Evolutionary conservation across 192 early-diverging fungal genomes (phyloP).

Genomic region (Rhizoclosmatium globosum): DNA sequence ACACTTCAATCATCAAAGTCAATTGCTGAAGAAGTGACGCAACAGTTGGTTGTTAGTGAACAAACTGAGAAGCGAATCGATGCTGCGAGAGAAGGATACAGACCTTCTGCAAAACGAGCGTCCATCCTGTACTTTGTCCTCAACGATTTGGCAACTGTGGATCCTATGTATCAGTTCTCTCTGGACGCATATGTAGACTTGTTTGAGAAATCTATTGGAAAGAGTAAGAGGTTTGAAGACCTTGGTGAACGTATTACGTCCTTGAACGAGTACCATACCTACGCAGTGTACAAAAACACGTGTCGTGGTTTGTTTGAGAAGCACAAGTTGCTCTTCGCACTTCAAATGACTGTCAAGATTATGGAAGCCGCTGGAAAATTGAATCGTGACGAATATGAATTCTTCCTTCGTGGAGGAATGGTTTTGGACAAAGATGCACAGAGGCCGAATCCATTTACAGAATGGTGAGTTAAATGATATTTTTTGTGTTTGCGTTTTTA

Average conservation of each 20-base stretch:
- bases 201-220: slow-evolving; percentile 68
- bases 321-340: slow-evolving; percentile 67
- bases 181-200: slow-evolving; percentile 68
- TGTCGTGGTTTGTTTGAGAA: slow-evolving; percentile 67
- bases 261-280: slow-evolving; percentile 70
- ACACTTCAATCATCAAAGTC: slow-evolving; percentile 70
- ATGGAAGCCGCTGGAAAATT: slow-evolving; percentile 64
- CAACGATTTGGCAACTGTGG: slow-evolving; percentile 63
- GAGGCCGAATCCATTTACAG: slow-evolving; percentile 60
- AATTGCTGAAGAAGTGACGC: slow-evolving; percentile 66
- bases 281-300: slow-evolving; percentile 70
- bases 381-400: slow-evolving; percentile 67
- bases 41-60: slow-evolving; percentile 67
- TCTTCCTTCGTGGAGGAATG: slow-evolving; percentile 67
- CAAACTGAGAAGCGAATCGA: slow-evolving; percentile 71
- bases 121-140: slow-evolving; percentile 71
- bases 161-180: slow-evolving; percentile 75
- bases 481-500: neutral
- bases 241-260: slow-evolving; percentile 57
- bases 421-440: slow-evolving; percentile 65
- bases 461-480: slow-evolving; percentile 50
- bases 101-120: slow-evolving; percentile 65
- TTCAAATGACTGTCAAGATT: slow-evolving; percentile 73
- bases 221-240: slow-evolving; percentile 65
- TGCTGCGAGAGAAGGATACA: slow-evolving; percentile 66